Evolutionary conservation across 1,284 basidiomycete genomes (phyloP).

Genomic region (Ganoderma boninense): DNA sequence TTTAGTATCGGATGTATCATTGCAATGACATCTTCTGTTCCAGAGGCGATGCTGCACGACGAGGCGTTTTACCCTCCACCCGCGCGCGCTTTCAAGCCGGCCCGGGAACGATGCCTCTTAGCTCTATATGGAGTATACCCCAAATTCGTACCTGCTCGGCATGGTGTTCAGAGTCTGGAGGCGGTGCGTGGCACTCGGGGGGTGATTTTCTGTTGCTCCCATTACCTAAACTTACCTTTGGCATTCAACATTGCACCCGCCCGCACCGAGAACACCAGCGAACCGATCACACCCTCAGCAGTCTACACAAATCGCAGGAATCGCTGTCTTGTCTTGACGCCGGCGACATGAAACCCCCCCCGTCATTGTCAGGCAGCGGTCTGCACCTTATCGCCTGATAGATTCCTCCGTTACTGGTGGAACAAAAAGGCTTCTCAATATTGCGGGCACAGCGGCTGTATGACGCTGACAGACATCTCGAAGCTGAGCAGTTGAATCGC

Average conservation of each 20-base stretch:
- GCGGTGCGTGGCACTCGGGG: background rate
- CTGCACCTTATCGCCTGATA: no score
- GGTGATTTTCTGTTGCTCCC: background rate
- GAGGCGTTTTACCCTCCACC: background rate
- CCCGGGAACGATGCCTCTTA: background rate
- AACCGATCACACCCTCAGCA: background rate
- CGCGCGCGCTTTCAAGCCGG: background rate
- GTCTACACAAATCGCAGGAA: no score
- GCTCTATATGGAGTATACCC: background rate
- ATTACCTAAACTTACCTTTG: background rate
- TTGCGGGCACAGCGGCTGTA: no score
- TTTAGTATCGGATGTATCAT: background rate
- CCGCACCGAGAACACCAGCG: background rate
- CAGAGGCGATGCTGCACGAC: background rate
- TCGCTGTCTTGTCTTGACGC: no score
- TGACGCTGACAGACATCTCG: no score
- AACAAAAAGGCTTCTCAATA: no score
- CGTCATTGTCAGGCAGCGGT: no score
- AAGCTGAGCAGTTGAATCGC: no score
- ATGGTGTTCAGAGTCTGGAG: background rate
- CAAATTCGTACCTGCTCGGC: background rate
- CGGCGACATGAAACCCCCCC: no score
- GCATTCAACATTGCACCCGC: background rate
- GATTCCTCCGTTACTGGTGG: no score
- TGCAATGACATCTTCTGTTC: background rate